These are phyloP conservation scores for Trichothecium roseum DNA, from an alignment of 2,329 filamentous ascomycete species.

Conservation along the genomic window DNA sequence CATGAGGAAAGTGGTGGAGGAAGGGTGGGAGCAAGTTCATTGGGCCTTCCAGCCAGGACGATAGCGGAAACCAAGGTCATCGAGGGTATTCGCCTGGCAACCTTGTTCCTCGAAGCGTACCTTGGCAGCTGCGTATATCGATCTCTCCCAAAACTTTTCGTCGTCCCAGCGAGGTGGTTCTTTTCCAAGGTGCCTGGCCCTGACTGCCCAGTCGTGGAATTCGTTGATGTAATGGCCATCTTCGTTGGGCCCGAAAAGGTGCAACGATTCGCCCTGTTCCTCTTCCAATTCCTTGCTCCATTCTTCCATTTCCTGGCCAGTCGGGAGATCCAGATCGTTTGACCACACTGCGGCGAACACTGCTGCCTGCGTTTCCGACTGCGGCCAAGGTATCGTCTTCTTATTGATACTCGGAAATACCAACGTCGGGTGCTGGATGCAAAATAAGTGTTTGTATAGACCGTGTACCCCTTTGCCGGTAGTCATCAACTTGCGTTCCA, in stretches of 20 bases:
- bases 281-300: constrained; percentile 59
- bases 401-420: constrained; percentile 68
- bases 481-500: constrained; percentile 45
- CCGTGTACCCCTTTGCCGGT: constrained; percentile 61
- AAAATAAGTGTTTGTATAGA: constrained; percentile 72
- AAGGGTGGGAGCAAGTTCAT: too few species aligned
- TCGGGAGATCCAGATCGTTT: constrained; percentile 56
- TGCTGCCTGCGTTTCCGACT: constrained; percentile 70
- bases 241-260: constrained; percentile 19
- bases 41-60: constrained; percentile 11
- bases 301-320: constrained; percentile 48
- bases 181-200: constrained; percentile 47
- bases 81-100: constrained; percentile 50
- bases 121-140: constrained; percentile 58
- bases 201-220: constrained; percentile 50
- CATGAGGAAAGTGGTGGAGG: too few species aligned
- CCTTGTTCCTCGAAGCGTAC: constrained; percentile 60
- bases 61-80: constrained; percentile 63
- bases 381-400: constrained; percentile 78
- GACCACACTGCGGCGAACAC: constrained; percentile 70
- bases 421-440: constrained; percentile 64
- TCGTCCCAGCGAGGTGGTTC: constrained; percentile 61
- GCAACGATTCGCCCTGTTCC: constrained; percentile 18
- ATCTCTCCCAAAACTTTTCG: constrained; percentile 61
- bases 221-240: constrained; percentile 64